Percentiles rank a stretch among this genome's conserved stretches.
phyloP scores from a whole-genome alignment of 164 flowering plant species.

The Liriodendron chinense region DNA sequence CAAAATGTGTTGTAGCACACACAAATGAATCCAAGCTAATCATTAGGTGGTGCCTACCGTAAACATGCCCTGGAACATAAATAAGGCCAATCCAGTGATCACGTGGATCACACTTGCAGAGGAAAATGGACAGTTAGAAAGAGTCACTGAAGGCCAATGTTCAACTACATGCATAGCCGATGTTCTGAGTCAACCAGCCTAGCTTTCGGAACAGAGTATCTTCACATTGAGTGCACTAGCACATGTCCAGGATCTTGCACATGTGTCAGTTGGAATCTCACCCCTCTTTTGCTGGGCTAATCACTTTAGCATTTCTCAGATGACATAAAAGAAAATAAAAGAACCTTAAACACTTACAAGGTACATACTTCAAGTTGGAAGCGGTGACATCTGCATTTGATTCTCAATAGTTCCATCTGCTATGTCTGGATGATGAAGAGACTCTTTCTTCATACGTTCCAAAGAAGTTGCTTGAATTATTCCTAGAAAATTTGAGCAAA shows the following conservation, averaged over 20 bases:
- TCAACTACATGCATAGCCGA: too few relatives aligned
- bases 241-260: neutral
- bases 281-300: neutral
- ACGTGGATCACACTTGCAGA: too few relatives aligned
- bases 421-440: constrained; percentile 37
- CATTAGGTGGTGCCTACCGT: too few relatives aligned
- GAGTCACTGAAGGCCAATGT: too few relatives aligned
- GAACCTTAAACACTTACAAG: neutral
- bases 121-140: too few relatives aligned
- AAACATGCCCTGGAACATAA: too few relatives aligned
- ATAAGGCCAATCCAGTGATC: too few relatives aligned
- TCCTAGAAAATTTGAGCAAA: constrained; percentile 40
- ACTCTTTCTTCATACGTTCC: constrained; percentile 61
- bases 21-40: too few relatives aligned
- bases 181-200: too few relatives aligned
- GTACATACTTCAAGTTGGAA: constrained; percentile 45
- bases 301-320: neutral
- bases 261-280: neutral
- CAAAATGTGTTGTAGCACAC: too few relatives aligned
- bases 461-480: constrained; percentile 85
- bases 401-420: constrained; percentile 48
- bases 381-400: constrained; percentile 48
- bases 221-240: neutral
- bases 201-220: too few relatives aligned
- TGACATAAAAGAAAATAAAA: neutral